Evolutionary conservation across 2,329 filamentous ascomycete species (phyloP).

Genomic region (Colletotrichum australisinense): DNA sequence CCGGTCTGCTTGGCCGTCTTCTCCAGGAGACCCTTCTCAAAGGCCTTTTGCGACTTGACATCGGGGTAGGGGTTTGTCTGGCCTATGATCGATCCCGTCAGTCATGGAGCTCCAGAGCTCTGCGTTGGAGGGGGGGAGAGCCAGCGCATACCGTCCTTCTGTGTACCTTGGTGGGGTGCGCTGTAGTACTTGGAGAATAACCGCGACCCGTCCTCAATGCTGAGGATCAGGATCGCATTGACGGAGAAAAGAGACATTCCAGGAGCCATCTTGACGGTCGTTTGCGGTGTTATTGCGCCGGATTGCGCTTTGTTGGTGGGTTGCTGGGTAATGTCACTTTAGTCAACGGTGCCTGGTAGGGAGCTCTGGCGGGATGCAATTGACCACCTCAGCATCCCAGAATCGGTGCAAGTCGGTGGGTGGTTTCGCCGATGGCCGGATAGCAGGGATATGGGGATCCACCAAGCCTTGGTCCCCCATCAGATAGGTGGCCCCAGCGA

Average conservation of each 20-base stretch:
- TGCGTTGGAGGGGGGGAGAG: constrained; percentile 22
- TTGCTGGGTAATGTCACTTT: constrained; percentile 17
- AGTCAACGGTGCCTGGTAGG: constrained; percentile 34
- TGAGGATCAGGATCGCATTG: constrained; percentile 82
- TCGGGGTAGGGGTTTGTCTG: constrained; percentile 76
- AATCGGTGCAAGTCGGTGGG: constrained; percentile 32
- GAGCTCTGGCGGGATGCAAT: constrained; percentile 30
- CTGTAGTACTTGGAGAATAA: constrained; percentile 88
- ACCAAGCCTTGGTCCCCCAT: background rate
- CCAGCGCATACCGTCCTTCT: constrained; percentile 39
- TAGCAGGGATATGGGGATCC: background rate
- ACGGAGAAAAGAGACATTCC: constrained; percentile 82
- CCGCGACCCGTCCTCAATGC: constrained; percentile 87
- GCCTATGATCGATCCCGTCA: constrained; percentile 7
- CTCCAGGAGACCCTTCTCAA: constrained; percentile 94
- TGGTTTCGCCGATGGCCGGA: constrained; percentile 36
- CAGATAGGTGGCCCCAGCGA: background rate
- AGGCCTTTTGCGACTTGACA: constrained; percentile 92
- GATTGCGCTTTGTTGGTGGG: constrained; percentile 23
- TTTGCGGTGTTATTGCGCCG: constrained; percentile 25
- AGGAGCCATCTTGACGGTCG: constrained; percentile 69
- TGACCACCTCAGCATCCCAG: constrained; percentile 35
- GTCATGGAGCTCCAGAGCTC: constrained; percentile 1
- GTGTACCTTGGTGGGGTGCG: constrained; percentile 60
- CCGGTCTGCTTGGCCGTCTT: constrained; percentile 97